Conservation (phyloP, 169 alveolate genomes). For the Cryptosporidium felis region DNA sequence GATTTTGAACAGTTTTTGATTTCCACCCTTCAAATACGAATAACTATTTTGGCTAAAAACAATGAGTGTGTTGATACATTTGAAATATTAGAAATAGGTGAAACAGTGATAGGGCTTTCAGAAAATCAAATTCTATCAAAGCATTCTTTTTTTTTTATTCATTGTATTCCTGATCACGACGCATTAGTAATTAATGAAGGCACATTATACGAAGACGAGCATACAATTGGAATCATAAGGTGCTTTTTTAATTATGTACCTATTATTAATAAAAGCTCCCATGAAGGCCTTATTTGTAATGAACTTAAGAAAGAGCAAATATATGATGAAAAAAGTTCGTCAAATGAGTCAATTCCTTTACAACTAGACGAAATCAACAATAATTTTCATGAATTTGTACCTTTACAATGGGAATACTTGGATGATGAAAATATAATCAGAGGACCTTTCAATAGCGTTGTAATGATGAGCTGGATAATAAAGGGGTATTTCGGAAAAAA, state of each 20-base stretch:
- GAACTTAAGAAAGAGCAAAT: not conserved
- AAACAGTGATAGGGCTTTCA: not conserved
- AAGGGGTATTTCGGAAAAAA: slow-evolving; percentile 74
- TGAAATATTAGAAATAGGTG: slow-evolving; percentile 20
- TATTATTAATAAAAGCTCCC: not conserved
- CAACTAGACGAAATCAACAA: slow-evolving; percentile 39
- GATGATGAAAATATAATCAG: slow-evolving; percentile 74
- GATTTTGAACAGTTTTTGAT: slow-evolving; percentile 11
- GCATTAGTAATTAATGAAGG: not conserved
- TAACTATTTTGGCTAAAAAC: slow-evolving; percentile 27
- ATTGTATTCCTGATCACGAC: slow-evolving; percentile 17
- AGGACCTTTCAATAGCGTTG: slow-evolving; percentile 77
- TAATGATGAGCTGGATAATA: slow-evolving; percentile 75
- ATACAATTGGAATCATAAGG: slow-evolving; percentile 36
- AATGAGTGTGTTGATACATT: not conserved
- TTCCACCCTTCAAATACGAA: slow-evolving; percentile 7
- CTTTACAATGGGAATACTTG: slow-evolving; percentile 76
- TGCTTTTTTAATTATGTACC: slow-evolving; percentile 16
- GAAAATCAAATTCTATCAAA: slow-evolving; percentile 12
- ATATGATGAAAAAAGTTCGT: not conserved
- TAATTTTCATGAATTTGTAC: slow-evolving; percentile 23
- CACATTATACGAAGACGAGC: not conserved
- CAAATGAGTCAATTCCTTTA: not conserved
- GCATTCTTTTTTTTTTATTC: slow-evolving; percentile 19
- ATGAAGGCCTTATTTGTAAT: not conserved